Conservation (phyloP, 345 rosid species). For the Pistacia integerrima region DNA sequence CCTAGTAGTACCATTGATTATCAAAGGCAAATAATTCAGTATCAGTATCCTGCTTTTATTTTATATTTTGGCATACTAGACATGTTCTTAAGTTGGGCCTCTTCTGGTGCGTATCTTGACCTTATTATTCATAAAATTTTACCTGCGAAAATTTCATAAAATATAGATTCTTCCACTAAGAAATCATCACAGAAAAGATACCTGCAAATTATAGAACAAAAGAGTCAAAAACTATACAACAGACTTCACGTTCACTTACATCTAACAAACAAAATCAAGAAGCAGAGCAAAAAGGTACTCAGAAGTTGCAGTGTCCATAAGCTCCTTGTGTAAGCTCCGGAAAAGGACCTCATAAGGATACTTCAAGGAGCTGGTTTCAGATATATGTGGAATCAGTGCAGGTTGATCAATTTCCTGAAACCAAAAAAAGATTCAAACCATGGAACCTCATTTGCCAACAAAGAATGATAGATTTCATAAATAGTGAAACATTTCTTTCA, state of each 20-base stretch:
- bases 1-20: not conserved
- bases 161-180: constrained; percentile 92
- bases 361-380: constrained; percentile 91
- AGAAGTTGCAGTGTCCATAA: constrained; percentile 99
- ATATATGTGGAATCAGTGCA: constrained; percentile 97
- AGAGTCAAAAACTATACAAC: constrained; percentile 5
- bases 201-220: constrained; percentile 44
- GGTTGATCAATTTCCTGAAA: constrained; percentile 99
- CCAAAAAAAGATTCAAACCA: no score
- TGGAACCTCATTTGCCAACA: constrained; percentile 8
- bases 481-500: constrained; percentile 1
- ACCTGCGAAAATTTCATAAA: constrained; percentile 92
- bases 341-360: constrained; percentile 98
- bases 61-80: not conserved
- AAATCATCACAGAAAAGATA: constrained; percentile 94
- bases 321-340: constrained; percentile 93
- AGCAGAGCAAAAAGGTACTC: constrained; percentile 61
- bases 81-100: not conserved
- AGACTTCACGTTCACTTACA: constrained; percentile 10
- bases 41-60: not conserved
- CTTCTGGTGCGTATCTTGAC: not conserved
- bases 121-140: constrained; percentile 18
- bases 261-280: constrained; percentile 16
- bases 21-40: not conserved
- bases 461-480: not conserved